Evolutionary conservation across 331 rosid species (phyloP).

Genomic region (Rosa hybrid): DNA sequence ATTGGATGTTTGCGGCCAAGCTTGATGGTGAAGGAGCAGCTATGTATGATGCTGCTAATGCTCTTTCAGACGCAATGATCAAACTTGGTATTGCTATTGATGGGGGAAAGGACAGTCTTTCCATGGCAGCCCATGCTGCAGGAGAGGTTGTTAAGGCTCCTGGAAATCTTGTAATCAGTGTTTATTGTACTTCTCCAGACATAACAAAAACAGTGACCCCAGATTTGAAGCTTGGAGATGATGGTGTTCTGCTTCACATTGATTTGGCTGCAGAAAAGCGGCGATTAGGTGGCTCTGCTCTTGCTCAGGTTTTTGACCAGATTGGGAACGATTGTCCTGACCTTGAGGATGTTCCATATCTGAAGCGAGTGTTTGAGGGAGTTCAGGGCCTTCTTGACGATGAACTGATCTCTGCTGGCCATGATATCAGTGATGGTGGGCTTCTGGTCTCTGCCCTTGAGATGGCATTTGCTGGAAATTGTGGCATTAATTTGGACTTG

Average conservation of each 20-base stretch:
- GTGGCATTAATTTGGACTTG: constrained; percentile 61
- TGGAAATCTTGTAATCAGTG: constrained; percentile 84
- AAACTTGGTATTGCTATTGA: constrained; percentile 87
- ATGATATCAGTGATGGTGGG: constrained; percentile 94
- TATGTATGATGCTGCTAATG: constrained; percentile 81
- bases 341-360: constrained; percentile 74
- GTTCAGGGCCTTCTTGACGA: constrained; percentile 67
- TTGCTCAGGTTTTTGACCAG: constrained; percentile 89
- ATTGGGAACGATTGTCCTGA: constrained; percentile 78
- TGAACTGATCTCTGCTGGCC: constrained; percentile 84
- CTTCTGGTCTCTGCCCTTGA: constrained; percentile 70
- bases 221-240: constrained; percentile 69
- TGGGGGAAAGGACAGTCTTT: constrained; percentile 90
- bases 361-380: constrained; percentile 75
- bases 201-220: constrained; percentile 82
- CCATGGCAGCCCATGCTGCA: constrained; percentile 85
- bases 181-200: constrained; percentile 80
- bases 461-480: constrained; percentile 93
- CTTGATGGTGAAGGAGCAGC: constrained; percentile 93
- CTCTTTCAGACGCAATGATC: constrained; percentile 79
- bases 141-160: constrained; percentile 86
- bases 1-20: constrained; percentile 98
- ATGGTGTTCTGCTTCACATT: constrained; percentile 71
- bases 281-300: constrained; percentile 85
- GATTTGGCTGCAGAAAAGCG: constrained; percentile 77